Evolutionary conservation across 2,329 filamentous ascomycete species (phyloP).

Genomic region (Trichoderma endophyticum): DNA sequence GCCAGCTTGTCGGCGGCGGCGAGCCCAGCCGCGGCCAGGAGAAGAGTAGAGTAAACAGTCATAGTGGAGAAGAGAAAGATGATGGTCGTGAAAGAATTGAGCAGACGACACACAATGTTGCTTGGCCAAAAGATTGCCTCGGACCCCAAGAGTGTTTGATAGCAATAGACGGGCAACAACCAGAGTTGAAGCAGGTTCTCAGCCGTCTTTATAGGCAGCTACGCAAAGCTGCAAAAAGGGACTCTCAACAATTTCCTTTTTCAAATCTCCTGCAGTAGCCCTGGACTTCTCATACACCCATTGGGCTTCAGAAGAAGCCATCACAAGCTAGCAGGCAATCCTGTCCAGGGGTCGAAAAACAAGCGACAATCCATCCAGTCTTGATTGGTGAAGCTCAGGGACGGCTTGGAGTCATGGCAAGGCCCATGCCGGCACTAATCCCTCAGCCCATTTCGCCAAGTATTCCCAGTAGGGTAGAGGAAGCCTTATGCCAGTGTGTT

Average conservation of each 20-base stretch:
- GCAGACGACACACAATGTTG: not conserved
- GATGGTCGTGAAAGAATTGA: not conserved
- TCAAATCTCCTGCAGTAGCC: not conserved
- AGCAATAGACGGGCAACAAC: not conserved
- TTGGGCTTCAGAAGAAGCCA: conserved; percentile 1
- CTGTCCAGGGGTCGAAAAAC: not conserved
- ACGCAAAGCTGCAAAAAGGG: not conserved
- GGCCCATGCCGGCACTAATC: conserved; percentile 5
- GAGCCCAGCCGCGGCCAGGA: conserved; percentile 28
- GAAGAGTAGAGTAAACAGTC: conserved; percentile 25
- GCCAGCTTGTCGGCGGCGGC: conserved; percentile 21
- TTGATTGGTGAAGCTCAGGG: not conserved
- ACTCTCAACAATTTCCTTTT: not conserved
- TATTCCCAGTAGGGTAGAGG: not conserved
- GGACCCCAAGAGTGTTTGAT: not conserved
- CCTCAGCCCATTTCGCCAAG: conserved; percentile 15
- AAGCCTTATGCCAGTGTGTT: not conserved
- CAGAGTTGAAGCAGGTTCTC: not conserved
- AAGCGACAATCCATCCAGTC: not conserved
- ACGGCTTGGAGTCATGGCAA: conserved; percentile 1
- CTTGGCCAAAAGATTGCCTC: too few relatives aligned
- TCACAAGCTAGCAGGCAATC: conserved; percentile 6
- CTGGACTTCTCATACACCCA: not conserved
- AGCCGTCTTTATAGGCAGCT: not conserved
- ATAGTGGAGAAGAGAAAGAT: conserved; percentile 24